These are phyloP conservation scores for Vitellaria paradoxa DNA, from an alignment of 179 eudicot species.

Conservation along the genomic window DNA sequence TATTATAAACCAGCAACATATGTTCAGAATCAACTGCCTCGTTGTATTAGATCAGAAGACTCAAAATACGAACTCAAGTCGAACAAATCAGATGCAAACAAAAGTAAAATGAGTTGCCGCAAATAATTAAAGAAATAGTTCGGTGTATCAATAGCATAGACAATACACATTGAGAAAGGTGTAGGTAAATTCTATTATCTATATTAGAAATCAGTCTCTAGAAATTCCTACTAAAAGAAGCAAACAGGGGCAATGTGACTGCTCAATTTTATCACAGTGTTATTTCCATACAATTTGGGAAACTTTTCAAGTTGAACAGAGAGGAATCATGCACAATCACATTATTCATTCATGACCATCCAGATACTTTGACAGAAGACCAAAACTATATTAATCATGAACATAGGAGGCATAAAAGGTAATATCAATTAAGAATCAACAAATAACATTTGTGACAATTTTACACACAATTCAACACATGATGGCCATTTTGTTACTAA, in stretches of 20 bases:
- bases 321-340: neutral
- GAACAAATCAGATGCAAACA: neutral
- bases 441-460: too few relatives aligned
- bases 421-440: neutral
- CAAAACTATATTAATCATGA: neutral
- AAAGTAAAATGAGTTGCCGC: neutral
- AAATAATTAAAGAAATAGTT: neutral
- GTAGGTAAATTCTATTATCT: neutral
- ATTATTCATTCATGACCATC: neutral
- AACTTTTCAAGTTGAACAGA: neutral
- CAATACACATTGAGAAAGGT: neutral
- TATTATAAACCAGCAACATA: constrained; percentile 16
- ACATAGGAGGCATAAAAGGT: neutral
- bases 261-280: neutral
- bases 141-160: neutral
- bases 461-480: neutral
- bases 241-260: neutral
- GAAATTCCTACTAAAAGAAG: neutral
- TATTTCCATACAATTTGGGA: neutral
- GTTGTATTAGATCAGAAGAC: neutral
- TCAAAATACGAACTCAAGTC: neutral
- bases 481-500: too few relatives aligned
- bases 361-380: neutral
- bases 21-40: constrained; percentile 2
- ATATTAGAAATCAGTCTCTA: neutral